phyloP scores from a whole-genome alignment of 2,329 filamentous ascomycete genomes.

The Colletotrichum sp. region DNA sequence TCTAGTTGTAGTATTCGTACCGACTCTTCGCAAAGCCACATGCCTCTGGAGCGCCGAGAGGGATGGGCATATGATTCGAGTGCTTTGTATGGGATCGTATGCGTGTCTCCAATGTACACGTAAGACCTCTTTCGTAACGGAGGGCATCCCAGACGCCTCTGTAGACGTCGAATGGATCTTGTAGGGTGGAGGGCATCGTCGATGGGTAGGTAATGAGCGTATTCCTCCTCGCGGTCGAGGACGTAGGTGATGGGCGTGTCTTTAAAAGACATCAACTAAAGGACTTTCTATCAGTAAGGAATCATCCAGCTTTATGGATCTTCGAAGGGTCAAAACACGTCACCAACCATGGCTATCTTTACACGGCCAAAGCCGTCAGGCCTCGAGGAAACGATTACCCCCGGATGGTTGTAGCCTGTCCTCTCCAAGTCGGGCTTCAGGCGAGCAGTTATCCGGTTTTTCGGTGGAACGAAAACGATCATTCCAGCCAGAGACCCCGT shows the following conservation, averaged over 20 bases:
- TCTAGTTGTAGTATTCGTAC: not conserved
- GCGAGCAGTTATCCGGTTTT: not conserved
- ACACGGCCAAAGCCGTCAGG: not conserved
- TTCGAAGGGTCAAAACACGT: too few relatives aligned
- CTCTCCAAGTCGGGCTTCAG: not conserved
- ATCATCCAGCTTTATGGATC: too few relatives aligned
- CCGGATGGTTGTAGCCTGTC: not conserved
- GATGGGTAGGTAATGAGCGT: not conserved
- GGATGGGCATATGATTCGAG: fast-evolving
- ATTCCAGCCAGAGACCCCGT: not conserved
- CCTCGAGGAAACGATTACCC: not conserved
- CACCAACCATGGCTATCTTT: not conserved
- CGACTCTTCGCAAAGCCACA: not conserved
- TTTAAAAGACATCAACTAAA: not conserved
- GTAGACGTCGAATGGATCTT: not conserved
- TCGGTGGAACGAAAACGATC: not conserved
- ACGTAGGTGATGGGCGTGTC: not conserved
- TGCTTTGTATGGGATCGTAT: not conserved
- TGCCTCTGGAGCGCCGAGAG: not conserved
- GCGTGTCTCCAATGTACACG: not conserved
- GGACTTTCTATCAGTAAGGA: too few relatives aligned
- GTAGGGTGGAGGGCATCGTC: not conserved
- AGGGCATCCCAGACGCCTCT: not conserved
- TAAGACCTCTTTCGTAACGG: not conserved
- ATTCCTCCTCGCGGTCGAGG: not conserved